Evolutionary conservation across 208 protist genomes (phyloP), one percentile per base, ranked within the genome.

Genomic region (Angomonas ambiguus): DNA sequence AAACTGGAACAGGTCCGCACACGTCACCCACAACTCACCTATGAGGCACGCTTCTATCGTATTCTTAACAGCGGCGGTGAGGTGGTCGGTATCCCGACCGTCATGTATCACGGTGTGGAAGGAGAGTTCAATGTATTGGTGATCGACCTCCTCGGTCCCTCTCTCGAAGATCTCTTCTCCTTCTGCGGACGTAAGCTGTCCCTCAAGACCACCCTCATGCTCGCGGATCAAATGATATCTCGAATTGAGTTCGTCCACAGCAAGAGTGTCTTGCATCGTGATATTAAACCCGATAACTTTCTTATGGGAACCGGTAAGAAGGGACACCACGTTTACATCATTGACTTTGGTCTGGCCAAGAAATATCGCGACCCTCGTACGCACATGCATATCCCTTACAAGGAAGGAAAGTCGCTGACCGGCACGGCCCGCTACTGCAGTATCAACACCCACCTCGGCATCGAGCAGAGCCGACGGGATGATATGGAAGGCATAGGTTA

Each of bases 271-370:
- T 79, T 98, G 16, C 91, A 98, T 77, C 85, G 95, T 35, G 95
- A 98, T 67, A 96, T 98, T 67, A 98, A 98, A 77, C 95, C 95
- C 2, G 93, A 98, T 67, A 98, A 98, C 69, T 98, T 97, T 76
- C 68, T 97, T 18, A 97, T 97, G 89, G 95, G 95, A 51, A 86
- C 82, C 13, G 83, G 88, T 24, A 83, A 86, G 65, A 95, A 95
- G 72, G 85, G 85, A 10, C 88, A 95, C 70, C 85, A 94, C 60
- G 92, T 98, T 18, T 97, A 98, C 80, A 84, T 99, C 28, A 99
- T 99, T 73, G 98, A 99, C 85, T 99, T 99, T 85, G 99, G 99
- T 22, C 80, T 99, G 18, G 95, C 98, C 28, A 99, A 99, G 86
- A 96, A 94, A 68, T 99, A 99, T 76, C 83, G 98, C 51, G 98